Conservation (phyloP, 2,329 filamentous ascomycete species). For the Fusarium hostae region DNA sequence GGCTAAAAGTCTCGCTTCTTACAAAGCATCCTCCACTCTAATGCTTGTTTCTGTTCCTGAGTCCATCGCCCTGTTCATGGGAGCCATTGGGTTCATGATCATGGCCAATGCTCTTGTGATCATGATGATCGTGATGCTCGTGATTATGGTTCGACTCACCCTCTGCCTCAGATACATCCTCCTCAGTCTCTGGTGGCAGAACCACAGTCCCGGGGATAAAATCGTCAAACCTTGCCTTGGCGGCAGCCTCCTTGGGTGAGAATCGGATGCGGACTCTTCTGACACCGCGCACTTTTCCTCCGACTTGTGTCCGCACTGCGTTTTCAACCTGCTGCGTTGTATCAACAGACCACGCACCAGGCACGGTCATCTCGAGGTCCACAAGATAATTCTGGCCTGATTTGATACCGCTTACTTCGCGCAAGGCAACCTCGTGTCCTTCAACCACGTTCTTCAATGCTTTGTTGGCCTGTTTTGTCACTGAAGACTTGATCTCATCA, state of each 20-base stretch:
- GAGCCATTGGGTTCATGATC: constrained; percentile 26
- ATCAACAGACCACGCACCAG: constrained; percentile 78
- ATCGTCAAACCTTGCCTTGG: constrained; percentile 76
- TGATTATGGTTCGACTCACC: constrained; percentile 49
- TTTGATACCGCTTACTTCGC: constrained; percentile 89
- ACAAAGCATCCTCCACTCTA: constrained; percentile 25
- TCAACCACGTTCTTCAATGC: constrained; percentile 66
- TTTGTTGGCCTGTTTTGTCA: constrained; percentile 72
- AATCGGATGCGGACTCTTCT: constrained; percentile 87
- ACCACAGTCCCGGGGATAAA: constrained; percentile 76
- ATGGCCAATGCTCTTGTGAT: constrained; percentile 45
- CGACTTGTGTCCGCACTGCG: constrained; percentile 76
- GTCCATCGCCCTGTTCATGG: constrained; percentile 37
- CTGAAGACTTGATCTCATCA: constrained; percentile 78
- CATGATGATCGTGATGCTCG: constrained; percentile 50
- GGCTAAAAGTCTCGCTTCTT: constrained; percentile 8
- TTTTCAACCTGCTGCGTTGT: constrained; percentile 78
- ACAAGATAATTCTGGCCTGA: constrained; percentile 96
- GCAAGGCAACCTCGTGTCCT: constrained; percentile 72
- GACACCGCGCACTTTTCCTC: constrained; percentile 82
- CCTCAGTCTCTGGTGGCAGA: constrained; percentile 69
- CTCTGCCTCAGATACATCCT: constrained; percentile 48
- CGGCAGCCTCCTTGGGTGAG: constrained; percentile 71
- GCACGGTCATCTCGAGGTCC: constrained; percentile 87
- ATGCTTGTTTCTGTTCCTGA: constrained; percentile 47